Evolutionary conservation across 2,329 filamentous ascomycete species (phyloP), one percentile per base, ranked within the genome.

Genomic region (Botryosphaeria dothidea): DNA sequence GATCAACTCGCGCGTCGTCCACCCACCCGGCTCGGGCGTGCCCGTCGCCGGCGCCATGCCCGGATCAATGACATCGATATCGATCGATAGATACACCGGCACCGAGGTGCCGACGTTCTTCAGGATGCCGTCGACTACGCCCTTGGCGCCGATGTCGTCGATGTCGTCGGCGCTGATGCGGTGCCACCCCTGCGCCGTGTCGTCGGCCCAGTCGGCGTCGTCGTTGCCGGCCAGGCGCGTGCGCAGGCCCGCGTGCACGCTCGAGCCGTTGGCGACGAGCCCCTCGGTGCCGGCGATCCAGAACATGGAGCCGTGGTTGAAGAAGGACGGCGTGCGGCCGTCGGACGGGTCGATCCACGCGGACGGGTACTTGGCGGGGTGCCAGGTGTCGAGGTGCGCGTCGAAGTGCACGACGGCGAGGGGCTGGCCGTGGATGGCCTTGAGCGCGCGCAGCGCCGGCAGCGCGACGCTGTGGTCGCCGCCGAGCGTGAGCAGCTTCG

Each of bases 281-380:
- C 91, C 92, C 76, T 96, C 93, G 31, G 88, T 88, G 56, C 89
- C 88, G 5, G 93, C 93, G 69, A 94, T 85, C 90, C 92, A 94
- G 83, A 96, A 96, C 88, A 96, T 95, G 69, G 87, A 92, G 4
- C 93, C 93, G 77, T 97, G 93, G 73, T 89, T 96, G 81, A 96
- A 95, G 70, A 89, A 86, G 2, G 87, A 85, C 75, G 92, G 90
- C 66, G 87, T 84, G 2, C 84, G 85, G 6, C 82, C 77, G 62
- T 82, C 78, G 19, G 76, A 72, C 1, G 75, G 70, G 65, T 83
- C 80, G 13, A 83, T 75, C 93, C 93, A 97, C 64, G 88, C 87
- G 17, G 85, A 88, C 0, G 92, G 91, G 77, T 96, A 96, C 70
- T 92, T 90, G 25, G 83, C 85, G 2, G 92, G 91, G 74, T 94